Conservation (phyloP, 495 filamentous ascomycete species). For the Massariosphaeria phaeospora region DNA sequence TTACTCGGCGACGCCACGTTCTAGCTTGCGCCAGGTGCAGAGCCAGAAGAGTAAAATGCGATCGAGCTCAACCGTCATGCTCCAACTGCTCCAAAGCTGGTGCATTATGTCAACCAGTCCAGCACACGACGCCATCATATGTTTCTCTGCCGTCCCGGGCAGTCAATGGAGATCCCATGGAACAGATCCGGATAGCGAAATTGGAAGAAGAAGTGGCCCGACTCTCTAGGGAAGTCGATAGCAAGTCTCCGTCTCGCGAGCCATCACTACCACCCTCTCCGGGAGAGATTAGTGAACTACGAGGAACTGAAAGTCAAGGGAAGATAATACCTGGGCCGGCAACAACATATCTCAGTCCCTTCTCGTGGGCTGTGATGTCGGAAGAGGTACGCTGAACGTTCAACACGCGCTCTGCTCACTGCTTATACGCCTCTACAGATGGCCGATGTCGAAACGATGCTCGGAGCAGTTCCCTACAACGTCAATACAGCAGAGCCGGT, state of each 20-base stretch:
- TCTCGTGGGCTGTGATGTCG: constrained; percentile 19
- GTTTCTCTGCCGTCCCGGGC: background rate
- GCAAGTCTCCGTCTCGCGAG: constrained; percentile 22
- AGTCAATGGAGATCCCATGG: constrained; percentile 8
- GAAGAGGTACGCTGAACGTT: constrained; percentile 11
- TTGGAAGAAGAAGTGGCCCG: constrained; percentile 22
- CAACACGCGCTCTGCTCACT: background rate
- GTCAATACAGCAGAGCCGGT: background rate
- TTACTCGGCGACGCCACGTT: constrained; percentile 26
- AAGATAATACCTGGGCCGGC: background rate
- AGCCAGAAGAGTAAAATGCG: constrained; percentile 27
- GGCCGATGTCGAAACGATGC: background rate
- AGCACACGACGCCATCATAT: constrained; percentile 1
- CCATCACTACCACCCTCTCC: constrained; percentile 12
- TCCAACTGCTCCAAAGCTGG: constrained; percentile 25
- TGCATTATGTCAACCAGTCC: constrained; percentile 15
- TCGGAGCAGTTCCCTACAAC: background rate
- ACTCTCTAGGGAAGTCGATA: constrained; percentile 19
- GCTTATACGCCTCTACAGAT: constrained; percentile 3
- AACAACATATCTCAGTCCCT: constrained; percentile 19
- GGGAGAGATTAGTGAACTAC: background rate
- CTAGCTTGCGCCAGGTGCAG: constrained; percentile 26
- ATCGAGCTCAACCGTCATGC: constrained; percentile 25
- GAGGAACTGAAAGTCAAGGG: background rate
- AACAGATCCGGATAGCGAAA: constrained; percentile 7